These are phyloP conservation scores for Oligophagozyma castellii DNA, from an alignment of 1,139 yeast species.

Conservation along the genomic window DNA sequence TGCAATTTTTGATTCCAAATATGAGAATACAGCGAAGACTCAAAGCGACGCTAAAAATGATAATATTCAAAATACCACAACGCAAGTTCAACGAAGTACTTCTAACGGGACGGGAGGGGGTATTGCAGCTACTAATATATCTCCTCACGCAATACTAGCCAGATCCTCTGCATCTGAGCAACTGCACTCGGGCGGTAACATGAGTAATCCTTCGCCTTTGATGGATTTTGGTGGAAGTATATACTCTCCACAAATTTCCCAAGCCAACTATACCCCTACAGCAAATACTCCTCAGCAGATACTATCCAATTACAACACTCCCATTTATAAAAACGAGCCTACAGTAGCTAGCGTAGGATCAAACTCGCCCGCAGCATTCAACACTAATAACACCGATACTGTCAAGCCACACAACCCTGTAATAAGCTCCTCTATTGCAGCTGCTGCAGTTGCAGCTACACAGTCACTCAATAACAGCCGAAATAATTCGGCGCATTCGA, in stretches of 20 bases:
- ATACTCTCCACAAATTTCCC: conserved; percentile 3
- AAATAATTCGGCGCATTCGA: neutral
- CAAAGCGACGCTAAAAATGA: too few relatives aligned
- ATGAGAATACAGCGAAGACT: too few relatives aligned
- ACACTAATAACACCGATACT: conserved; percentile 3
- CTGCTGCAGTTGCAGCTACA: conserved; percentile 5
- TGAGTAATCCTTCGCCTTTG: neutral
- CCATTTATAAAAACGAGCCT: conserved; percentile 10
- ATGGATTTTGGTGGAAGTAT: conserved; percentile 3
- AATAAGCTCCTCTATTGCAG: conserved; percentile 6
- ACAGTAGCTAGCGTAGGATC: neutral
- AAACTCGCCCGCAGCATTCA: neutral
- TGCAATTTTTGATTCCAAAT: too few relatives aligned
- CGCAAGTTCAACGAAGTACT: neutral
- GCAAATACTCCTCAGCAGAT: conserved; percentile 5
- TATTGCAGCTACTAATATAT: too few relatives aligned
- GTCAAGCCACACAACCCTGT: too few relatives aligned
- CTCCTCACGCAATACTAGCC: conserved; percentile 23
- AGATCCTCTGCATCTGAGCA: conserved; percentile 9
- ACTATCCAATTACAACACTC: conserved; percentile 7
- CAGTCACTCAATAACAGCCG: neutral
- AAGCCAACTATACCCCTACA: conserved; percentile 2
- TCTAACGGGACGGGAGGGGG: neutral
- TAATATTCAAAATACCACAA: neutral
- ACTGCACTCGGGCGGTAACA: conserved; percentile 1